phyloP scores from a whole-genome alignment of 371 early-diverging fungal genomes.

The Batkoa obscura region DNA sequence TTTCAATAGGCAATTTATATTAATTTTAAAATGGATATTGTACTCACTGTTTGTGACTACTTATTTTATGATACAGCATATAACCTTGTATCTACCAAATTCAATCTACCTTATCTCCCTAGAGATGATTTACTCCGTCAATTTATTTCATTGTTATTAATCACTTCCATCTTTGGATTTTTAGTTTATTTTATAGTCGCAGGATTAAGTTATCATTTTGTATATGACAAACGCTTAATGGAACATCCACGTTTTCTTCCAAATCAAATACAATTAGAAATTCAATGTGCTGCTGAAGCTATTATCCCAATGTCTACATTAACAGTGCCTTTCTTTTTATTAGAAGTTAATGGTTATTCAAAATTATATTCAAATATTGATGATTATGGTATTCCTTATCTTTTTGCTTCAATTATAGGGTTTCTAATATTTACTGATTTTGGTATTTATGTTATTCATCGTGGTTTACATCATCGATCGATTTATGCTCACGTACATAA shows the following conservation, averaged over 20 bases:
- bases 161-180: conserved; percentile 48
- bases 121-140: conserved; percentile 51
- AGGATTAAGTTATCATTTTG: conserved; percentile 45
- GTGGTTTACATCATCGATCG: conserved; percentile 66
- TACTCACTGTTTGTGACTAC: conserved; percentile 19
- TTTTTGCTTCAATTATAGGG: conserved; percentile 31
- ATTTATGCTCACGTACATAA: conserved; percentile 82
- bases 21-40: conserved; percentile 14
- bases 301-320: conserved; percentile 60
- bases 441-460: conserved; percentile 88
- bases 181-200: conserved; percentile 64
- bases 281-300: conserved; percentile 49
- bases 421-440: conserved; percentile 86
- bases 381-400: conserved; percentile 46
- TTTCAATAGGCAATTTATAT: too few relatives aligned
- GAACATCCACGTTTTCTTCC: conserved; percentile 81
- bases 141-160: conserved; percentile 36
- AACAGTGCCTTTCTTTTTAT: conserved; percentile 78
- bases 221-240: conserved; percentile 74
- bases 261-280: conserved; percentile 75
- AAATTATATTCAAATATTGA: conserved; percentile 45
- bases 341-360: conserved; percentile 75
- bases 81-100: background rate
- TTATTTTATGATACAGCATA: conserved; percentile 16
- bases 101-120: conserved; percentile 11